These are phyloP conservation scores for Fusarium sulawesiense DNA, from an alignment of 2,329 filamentous ascomycete genomes.

Conservation along the genomic window DNA sequence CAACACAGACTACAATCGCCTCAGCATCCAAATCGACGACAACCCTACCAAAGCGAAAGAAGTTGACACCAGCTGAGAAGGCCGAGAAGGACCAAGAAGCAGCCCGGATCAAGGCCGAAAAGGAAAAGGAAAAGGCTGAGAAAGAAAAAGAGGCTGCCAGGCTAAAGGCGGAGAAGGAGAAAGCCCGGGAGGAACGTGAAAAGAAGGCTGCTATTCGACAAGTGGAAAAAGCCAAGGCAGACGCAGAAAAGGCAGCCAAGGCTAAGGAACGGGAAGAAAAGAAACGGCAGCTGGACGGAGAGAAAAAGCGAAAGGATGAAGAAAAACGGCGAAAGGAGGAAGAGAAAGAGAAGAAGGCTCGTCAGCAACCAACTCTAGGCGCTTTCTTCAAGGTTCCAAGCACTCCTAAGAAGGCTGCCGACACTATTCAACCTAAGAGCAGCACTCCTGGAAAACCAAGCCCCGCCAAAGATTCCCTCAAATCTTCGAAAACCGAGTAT, in stretches of 20 bases:
- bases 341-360: conserved; percentile 64
- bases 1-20: conserved; percentile 7
- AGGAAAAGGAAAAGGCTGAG: conserved; percentile 53
- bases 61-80: conserved; percentile 56
- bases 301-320: conserved; percentile 60
- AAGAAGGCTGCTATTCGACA: conserved; percentile 45
- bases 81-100: conserved; percentile 52
- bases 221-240: conserved; percentile 48
- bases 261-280: conserved; percentile 56
- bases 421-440: conserved; percentile 47
- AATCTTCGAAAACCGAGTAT: conserved; percentile 63
- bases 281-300: conserved; percentile 51
- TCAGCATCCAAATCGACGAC: conserved; percentile 39
- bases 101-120: conserved; percentile 50
- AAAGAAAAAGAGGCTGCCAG: conserved; percentile 51
- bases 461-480: conserved; percentile 21
- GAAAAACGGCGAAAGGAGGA: conserved; percentile 62
- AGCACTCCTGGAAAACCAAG: conserved; percentile 47
- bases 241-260: conserved; percentile 53
- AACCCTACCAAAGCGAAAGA: conserved; percentile 55
- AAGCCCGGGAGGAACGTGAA: conserved; percentile 53
- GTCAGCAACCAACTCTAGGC: conserved; percentile 60
- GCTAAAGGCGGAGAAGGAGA: conserved; percentile 53
- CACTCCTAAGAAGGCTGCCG: conserved; percentile 57
- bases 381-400: conserved; percentile 58